Conservation (phyloP, 140 eudicot species). For the Oenanthe javanica region DNA sequence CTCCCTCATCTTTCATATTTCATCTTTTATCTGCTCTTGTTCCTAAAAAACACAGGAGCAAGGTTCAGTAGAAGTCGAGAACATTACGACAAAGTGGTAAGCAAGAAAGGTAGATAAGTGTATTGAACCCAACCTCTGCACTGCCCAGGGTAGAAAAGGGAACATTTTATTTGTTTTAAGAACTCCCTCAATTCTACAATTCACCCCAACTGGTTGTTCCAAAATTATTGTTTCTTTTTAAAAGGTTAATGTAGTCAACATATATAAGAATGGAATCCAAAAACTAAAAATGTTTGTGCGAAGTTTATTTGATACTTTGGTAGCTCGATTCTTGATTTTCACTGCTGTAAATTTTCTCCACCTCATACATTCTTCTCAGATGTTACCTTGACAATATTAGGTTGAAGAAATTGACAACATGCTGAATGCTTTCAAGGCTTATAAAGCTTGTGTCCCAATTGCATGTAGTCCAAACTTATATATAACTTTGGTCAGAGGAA, state of each 20-base stretch:
- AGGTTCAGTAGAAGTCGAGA: not conserved
- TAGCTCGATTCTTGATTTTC: not conserved
- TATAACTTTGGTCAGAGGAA: slow-evolving; percentile 83
- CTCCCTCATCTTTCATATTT: not conserved
- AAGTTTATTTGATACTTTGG: not conserved
- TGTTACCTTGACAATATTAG: slow-evolving; percentile 13
- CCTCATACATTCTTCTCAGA: not conserved
- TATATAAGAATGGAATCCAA: not conserved
- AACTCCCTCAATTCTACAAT: not conserved
- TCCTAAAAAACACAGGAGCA: not conserved
- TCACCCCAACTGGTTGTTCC: not conserved
- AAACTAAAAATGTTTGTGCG: not conserved
- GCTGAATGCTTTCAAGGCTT: slow-evolving; percentile 67
- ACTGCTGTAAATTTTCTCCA: not conserved
- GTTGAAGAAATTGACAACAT: slow-evolving; percentile 19
- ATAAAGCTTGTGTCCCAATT: slow-evolving; percentile 67
- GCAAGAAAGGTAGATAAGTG: not conserved
- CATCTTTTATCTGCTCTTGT: not conserved
- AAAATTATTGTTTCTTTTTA: not conserved
- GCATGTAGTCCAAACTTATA: slow-evolving; percentile 65
- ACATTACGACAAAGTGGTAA: not conserved
- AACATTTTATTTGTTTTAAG: too few species aligned
- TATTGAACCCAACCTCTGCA: not conserved
- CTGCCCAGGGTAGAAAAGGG: not conserved
- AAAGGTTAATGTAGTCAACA: not conserved